Evolutionary conservation across 139 green algal genomes (phyloP).

Genomic region (Ostreobium quekettii): DNA sequence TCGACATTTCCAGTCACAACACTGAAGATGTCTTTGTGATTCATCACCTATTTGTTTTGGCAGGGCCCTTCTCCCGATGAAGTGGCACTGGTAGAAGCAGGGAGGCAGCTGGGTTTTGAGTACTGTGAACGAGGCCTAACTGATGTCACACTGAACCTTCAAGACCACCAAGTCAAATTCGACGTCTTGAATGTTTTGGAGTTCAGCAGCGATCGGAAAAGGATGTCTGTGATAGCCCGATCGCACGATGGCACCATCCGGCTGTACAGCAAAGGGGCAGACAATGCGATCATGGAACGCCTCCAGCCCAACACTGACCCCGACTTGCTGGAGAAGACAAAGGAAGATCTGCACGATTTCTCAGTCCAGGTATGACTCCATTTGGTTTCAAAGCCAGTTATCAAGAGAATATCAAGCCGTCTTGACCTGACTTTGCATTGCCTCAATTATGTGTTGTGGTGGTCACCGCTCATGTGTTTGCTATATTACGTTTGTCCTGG

Average conservation of each 20-base stretch:
- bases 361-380: constrained; percentile 10
- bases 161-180: constrained; percentile 35
- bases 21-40: too few species aligned
- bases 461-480: too few species aligned
- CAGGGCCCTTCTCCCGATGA: constrained; percentile 78
- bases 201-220: constrained; percentile 62
- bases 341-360: constrained; percentile 21
- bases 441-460: too few species aligned
- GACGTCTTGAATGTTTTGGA: constrained; percentile 82
- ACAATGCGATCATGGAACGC: constrained; percentile 19
- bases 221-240: constrained; percentile 45
- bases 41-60: too few species aligned
- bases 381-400: too few species aligned
- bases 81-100: constrained; percentile 74
- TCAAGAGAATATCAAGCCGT: too few species aligned
- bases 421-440: too few species aligned
- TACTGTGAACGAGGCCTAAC: constrained; percentile 40
- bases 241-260: constrained; percentile 44
- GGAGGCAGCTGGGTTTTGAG: constrained; percentile 68
- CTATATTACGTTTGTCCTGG: too few species aligned
- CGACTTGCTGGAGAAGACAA: constrained; percentile 12
- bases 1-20: too few species aligned
- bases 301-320: constrained; percentile 14
- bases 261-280: constrained; percentile 22
- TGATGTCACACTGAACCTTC: constrained; percentile 17